Evolutionary conservation across 2,329 filamentous ascomycete species (phyloP).

Genomic region (Tolypocladium inflatum): DNA sequence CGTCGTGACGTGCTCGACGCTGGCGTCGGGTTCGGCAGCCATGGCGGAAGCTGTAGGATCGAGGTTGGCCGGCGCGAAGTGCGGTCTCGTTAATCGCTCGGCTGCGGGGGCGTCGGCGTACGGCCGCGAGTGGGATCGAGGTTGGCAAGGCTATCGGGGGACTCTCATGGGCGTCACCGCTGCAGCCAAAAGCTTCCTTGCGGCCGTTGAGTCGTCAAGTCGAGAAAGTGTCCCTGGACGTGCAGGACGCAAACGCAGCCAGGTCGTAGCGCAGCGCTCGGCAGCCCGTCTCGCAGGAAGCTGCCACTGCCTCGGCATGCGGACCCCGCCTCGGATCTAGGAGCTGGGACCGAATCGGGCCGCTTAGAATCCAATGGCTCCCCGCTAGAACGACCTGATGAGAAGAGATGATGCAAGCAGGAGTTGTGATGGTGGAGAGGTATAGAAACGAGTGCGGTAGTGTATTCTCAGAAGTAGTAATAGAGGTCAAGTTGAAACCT

Average conservation of each 20-base stretch:
- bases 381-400: background rate
- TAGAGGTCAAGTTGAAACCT: background rate
- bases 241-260: background rate
- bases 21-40: slow-evolving; percentile 2
- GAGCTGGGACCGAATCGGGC: background rate
- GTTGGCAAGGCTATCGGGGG: too few species aligned
- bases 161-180: background rate
- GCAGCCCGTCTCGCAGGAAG: background rate
- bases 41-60: background rate
- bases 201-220: background rate
- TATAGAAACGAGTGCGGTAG: background rate
- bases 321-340: background rate
- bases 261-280: background rate
- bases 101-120: background rate
- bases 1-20: slow-evolving; percentile 4
- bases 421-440: background rate
- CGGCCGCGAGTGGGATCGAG: background rate
- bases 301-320: background rate
- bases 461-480: background rate
- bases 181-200: background rate
- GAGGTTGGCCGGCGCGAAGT: background rate
- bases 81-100: background rate
- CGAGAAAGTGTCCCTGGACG: background rate
- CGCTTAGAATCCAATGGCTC: background rate
- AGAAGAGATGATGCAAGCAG: background rate